Percentiles rank a stretch among this genome's conserved stretches.
Conservation (phyloP, 768 basidiomycete species). For the Termitomyces sp. region DNA sequence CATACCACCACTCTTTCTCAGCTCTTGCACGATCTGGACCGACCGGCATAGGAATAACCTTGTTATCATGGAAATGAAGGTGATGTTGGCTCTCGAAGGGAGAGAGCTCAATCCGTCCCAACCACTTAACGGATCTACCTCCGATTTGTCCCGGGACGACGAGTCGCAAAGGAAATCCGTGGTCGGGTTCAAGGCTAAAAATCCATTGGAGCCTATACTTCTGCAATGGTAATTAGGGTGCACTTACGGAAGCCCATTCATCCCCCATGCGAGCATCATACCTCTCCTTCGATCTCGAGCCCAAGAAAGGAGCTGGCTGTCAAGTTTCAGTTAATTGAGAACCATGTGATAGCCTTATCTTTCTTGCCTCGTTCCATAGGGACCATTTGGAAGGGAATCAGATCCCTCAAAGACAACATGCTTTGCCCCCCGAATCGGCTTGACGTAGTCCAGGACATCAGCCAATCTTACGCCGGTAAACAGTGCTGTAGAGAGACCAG, state of each 20-base stretch:
- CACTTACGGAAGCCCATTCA: constrained; percentile 47
- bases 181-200: constrained; percentile 45
- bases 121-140: constrained; percentile 57
- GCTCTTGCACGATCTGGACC: constrained; percentile 46
- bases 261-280: constrained; percentile 49
- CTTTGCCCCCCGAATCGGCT: constrained; percentile 28
- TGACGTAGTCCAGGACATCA: constrained; percentile 44
- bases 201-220: background rate
- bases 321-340: background rate
- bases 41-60: constrained; percentile 50
- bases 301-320: constrained; percentile 29
- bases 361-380: constrained; percentile 50
- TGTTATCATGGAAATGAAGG: constrained; percentile 46
- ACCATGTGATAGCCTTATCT: background rate
- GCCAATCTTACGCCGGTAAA: constrained; percentile 57
- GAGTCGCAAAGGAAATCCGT: constrained; percentile 61
- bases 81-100: constrained; percentile 48
- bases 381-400: constrained; percentile 52
- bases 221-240: background rate
- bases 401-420: constrained; percentile 58
- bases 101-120: constrained; percentile 47
- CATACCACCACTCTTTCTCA: constrained; percentile 52
- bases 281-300: constrained; percentile 38
- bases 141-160: constrained; percentile 62
- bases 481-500: constrained; percentile 45